These are phyloP conservation scores for Phialemoniopsis sp. DNA, from an alignment of 2,329 filamentous ascomycete genomes.

Conservation along the genomic window DNA sequence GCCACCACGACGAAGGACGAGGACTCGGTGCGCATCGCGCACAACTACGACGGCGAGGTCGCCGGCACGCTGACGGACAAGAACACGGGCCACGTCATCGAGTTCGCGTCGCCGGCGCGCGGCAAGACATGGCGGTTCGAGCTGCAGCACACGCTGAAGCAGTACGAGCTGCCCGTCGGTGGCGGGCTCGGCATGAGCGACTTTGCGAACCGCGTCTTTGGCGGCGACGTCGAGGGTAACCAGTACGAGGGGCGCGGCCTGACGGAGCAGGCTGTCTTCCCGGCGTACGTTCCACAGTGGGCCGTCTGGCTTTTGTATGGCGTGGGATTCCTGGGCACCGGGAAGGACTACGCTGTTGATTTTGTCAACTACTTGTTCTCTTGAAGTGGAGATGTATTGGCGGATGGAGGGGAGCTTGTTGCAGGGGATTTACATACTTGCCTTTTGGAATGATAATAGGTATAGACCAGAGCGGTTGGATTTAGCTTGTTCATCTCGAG, in stretches of 20 bases:
- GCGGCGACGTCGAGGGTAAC: conserved; percentile 1
- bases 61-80: neutral
- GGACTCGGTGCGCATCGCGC: neutral
- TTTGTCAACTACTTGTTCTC: conserved; percentile 3
- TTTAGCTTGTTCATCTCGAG: no score
- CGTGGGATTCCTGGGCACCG: conserved; percentile 1
- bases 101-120: neutral
- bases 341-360: conserved; percentile 1
- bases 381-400: neutral
- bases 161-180: conserved; percentile 2
- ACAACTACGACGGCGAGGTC: neutral
- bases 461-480: no score
- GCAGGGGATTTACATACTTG: no score
- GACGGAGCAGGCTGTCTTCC: conserved; percentile 2
- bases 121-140: conserved; percentile 2
- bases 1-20: neutral
- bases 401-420: no score
- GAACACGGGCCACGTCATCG: conserved; percentile 1
- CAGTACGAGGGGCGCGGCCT: conserved; percentile 2
- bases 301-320: conserved; percentile 1
- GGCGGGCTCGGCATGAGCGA: conserved; percentile 1
- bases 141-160: conserved; percentile 1
- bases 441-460: no score
- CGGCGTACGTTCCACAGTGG: conserved; percentile 1
- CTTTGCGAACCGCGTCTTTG: conserved; percentile 2